Evolutionary conservation across 2,329 filamentous ascomycete species (phyloP).

Genomic region (Sporothrix brunneoviolacea): DNA sequence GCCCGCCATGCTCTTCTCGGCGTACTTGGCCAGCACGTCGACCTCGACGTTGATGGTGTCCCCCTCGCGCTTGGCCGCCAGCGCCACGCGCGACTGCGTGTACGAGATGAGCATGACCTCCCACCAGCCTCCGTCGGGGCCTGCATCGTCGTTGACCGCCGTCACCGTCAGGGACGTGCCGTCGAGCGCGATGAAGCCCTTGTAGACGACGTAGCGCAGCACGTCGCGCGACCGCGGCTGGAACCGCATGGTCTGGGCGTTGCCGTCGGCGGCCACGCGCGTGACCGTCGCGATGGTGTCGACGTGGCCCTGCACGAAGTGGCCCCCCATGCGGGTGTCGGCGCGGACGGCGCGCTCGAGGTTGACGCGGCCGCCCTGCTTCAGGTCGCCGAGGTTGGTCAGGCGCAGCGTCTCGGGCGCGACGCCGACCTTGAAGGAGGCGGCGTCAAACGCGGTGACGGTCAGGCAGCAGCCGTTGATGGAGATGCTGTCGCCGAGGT

Average conservation of each 20-base stretch:
- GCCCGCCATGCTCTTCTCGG: slow-evolving; percentile 80
- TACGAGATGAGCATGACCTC: slow-evolving; percentile 98
- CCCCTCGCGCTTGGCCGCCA: slow-evolving; percentile 69
- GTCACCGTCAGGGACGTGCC: slow-evolving; percentile 93
- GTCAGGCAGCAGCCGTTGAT: slow-evolving; percentile 96
- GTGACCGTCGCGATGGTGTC: slow-evolving; percentile 78
- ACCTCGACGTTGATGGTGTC: slow-evolving; percentile 90
- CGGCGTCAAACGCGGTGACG: slow-evolving; percentile 52
- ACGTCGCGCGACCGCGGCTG: slow-evolving; percentile 58
- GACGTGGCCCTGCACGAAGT: slow-evolving; percentile 97
- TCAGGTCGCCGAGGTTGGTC: slow-evolving; percentile 81
- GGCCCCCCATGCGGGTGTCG: slow-evolving; percentile 91
- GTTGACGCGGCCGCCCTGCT: slow-evolving; percentile 65
- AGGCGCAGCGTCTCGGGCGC: slow-evolving; percentile 93
- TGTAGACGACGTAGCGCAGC: slow-evolving; percentile 86
- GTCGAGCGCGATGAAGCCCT: slow-evolving; percentile 91
- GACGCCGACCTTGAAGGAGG: slow-evolving; percentile 81
- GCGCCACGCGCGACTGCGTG: slow-evolving; percentile 86
- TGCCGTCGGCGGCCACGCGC: slow-evolving; percentile 71
- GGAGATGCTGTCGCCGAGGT: slow-evolving; percentile 87
- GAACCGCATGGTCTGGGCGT: slow-evolving; percentile 82
- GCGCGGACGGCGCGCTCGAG: slow-evolving; percentile 90
- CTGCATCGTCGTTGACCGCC: slow-evolving; percentile 67
- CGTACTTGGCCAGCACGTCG: slow-evolving; percentile 79
- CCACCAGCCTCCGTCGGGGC: slow-evolving; percentile 60